These are phyloP conservation scores for Alternaria panax DNA, from an alignment of 2,329 filamentous ascomycete species.

Conservation along the genomic window DNA sequence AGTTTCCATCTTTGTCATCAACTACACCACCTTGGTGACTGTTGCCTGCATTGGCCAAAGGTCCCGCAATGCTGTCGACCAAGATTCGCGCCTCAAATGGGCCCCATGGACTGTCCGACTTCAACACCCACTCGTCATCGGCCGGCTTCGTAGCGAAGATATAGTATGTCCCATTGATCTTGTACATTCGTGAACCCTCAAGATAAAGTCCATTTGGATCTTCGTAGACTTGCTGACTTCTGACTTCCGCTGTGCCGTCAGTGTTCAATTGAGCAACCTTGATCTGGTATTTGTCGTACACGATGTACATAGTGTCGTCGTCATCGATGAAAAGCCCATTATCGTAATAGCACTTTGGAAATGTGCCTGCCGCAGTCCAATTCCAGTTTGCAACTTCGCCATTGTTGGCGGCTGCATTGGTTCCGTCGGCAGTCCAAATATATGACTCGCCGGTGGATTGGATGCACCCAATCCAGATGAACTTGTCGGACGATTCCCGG, in stretches of 20 bases:
- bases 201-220: conserved; percentile 50
- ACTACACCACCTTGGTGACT: conserved; percentile 66
- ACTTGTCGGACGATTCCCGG: conserved; percentile 57
- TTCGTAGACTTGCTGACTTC: conserved; percentile 55
- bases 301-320: conserved; percentile 66
- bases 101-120: conserved; percentile 60
- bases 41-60: conserved; percentile 55
- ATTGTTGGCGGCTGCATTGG: conserved; percentile 47
- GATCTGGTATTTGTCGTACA: conserved; percentile 60
- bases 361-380: conserved; percentile 52
- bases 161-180: conserved; percentile 64
- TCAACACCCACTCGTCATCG: conserved; percentile 58
- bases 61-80: conserved; percentile 53
- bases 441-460: conserved; percentile 58
- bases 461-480: conserved; percentile 67
- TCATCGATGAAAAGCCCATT: conserved; percentile 65
- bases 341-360: conserved; percentile 64
- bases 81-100: conserved; percentile 60
- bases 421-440: conserved; percentile 59
- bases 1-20: conserved; percentile 59
- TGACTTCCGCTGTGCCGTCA: conserved; percentile 58
- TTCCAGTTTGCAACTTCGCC: conserved; percentile 43
- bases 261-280: conserved; percentile 60
- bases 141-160: conserved; percentile 60
- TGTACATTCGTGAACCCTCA: conserved; percentile 65